phyloP scores from a whole-genome alignment of 768 basidiomycete species.

The Imleria badia region DNA sequence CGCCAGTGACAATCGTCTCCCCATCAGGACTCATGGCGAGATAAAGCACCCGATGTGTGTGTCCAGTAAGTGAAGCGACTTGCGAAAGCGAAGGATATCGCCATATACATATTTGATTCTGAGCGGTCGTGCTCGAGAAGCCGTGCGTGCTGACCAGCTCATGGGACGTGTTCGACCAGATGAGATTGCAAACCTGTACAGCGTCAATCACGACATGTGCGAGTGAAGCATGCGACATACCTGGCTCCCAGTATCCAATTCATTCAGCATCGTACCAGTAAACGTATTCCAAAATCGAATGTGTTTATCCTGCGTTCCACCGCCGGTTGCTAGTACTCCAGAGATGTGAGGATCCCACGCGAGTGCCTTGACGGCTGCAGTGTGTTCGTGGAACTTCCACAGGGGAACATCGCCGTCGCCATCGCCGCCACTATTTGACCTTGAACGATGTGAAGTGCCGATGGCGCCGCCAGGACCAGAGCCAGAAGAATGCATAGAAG shows the following conservation, averaged over 20 bases:
- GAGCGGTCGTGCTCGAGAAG: slow-evolving; percentile 88
- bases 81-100: slow-evolving; percentile 91
- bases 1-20: slow-evolving; percentile 97
- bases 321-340: slow-evolving; percentile 90
- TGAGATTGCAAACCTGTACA: slow-evolving; percentile 91
- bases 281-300: slow-evolving; percentile 96
- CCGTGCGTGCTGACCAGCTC: slow-evolving; percentile 98
- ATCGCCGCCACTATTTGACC: slow-evolving; percentile 29
- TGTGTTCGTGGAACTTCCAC: slow-evolving; percentile 96
- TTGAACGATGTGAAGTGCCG: slow-evolving; percentile 24
- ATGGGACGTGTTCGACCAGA: slow-evolving; percentile 94
- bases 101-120: slow-evolving; percentile 97
- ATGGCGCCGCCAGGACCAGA: slow-evolving; percentile 30
- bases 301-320: slow-evolving; percentile 98
- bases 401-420: slow-evolving; percentile 60
- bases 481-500: slow-evolving; percentile 27
- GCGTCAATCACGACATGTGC: slow-evolving; percentile 3
- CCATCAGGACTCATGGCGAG: slow-evolving; percentile 98
- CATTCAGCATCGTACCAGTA: slow-evolving; percentile 80
- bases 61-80: slow-evolving; percentile 92
- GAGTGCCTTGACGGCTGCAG: slow-evolving; percentile 95
- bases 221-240: slow-evolving; percentile 37
- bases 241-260: slow-evolving; percentile 95
- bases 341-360: slow-evolving; percentile 97
- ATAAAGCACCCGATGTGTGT: slow-evolving; percentile 92